phyloP scores from a whole-genome alignment of 495 filamentous ascomycete genomes.

The Hyaloscypha hepaticicola region DNA sequence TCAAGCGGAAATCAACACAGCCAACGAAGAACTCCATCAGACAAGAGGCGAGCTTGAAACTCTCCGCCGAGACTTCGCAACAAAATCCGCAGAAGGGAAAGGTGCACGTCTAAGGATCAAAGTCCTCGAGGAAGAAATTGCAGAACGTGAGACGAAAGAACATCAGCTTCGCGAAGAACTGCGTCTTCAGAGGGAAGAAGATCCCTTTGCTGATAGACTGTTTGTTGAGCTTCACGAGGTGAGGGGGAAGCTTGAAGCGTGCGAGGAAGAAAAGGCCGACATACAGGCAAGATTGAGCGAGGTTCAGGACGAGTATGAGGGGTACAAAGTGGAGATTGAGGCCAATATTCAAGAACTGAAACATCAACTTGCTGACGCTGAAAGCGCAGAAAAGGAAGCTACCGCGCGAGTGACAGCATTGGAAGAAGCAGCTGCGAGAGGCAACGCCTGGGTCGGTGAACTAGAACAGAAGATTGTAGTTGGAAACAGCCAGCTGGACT shows the following conservation, averaged over 20 bases:
- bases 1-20: neutral
- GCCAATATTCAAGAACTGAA: no score
- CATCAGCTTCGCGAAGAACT: neutral
- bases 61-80: neutral
- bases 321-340: neutral
- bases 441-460: neutral
- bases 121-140: neutral
- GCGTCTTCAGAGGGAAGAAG: neutral
- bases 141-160: neutral
- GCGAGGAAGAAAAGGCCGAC: neutral
- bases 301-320: neutral
- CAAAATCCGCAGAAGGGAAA: neutral
- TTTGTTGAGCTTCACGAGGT: neutral
- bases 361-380: no score
- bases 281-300: no score
- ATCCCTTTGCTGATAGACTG: neutral
- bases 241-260: neutral
- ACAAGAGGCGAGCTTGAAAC: neutral
- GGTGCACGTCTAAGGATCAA: neutral
- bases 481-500: neutral
- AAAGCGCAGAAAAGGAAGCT: neutral
- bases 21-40: neutral
- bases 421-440: no score
- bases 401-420: neutral
- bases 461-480: neutral